Base-by-base conservation (phyloP, 2,329 filamentous ascomycete genomes). In the Aspergillus melleus region DNA sequence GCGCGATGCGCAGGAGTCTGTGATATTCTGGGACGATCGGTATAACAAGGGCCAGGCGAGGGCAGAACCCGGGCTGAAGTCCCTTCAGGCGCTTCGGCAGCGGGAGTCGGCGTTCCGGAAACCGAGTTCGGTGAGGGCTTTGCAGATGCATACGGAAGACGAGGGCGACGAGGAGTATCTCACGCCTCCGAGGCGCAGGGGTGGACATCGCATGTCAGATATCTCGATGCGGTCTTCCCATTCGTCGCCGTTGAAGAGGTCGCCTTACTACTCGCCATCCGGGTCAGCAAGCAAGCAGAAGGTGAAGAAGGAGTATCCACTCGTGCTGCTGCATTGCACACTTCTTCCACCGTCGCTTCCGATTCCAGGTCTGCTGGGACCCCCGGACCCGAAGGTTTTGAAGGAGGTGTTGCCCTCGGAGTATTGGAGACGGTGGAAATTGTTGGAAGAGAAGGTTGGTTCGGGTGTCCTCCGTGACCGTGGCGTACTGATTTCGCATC, bases 401-500 rank as follows among this genome's bases (percentile, higher is more conserved):
- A 77, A 76, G 51, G 80, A 82, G 32, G 72, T 83, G 6, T 75
- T 87, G 59, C 84, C 84, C 0, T 52, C 70, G 1, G 67, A 73
- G 50, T 80, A 79, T 61, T 78, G 62, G 75, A 75, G 63, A 71
- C 75, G 76, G 66, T 86, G 69, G 77, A 81, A 82, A 46, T 68
- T 85, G 2, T 70, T 88, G 12, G 80, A 81, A 61, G 83, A 85
- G 57, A 86, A 84, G 62, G 74, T 73, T 46, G 75, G 71, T 0
- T 82, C 83, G 4, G 81, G 82, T 2, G 80, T 85, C 42, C 74
- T 88, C n/a, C 79, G 83, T 70, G 76, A 83, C 47, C 78, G 86
- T 14, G 86, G 84, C 0, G 77, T 88, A 16, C 75, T 88, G 57
- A 85, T 88, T n/a, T 81, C 84, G 1, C 86, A 88, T 69, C 86